Evolutionary conservation across 805 yeast species (phyloP).

Genomic region (Kodamaea jinghongensis): DNA sequence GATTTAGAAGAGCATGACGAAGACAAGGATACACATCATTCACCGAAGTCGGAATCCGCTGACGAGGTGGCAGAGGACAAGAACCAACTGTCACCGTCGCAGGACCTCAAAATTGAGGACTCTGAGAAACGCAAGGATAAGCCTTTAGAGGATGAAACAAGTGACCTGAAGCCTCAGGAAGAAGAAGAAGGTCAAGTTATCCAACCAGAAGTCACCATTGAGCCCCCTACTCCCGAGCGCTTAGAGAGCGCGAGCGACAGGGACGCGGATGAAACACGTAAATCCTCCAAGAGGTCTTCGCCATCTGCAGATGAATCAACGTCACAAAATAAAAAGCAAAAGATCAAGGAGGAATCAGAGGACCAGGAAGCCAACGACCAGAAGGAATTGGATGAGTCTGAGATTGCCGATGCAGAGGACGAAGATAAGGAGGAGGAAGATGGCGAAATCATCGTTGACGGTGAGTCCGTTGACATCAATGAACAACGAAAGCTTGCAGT

Average conservation of each 20-base stretch:
- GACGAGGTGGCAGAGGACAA: slow-evolving; percentile 91
- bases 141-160: too few relatives aligned
- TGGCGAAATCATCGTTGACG: slow-evolving; percentile 10
- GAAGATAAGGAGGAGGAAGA: slow-evolving; percentile 11
- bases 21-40: slow-evolving; percentile 28
- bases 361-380: slow-evolving; percentile 11
- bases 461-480: slow-evolving; percentile 22
- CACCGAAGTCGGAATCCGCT: slow-evolving; percentile 42
- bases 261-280: too few relatives aligned
- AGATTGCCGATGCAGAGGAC: slow-evolving; percentile 10
- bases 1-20: slow-evolving; percentile 32
- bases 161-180: too few relatives aligned
- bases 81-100: too few relatives aligned
- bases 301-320: neutral
- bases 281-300: too few relatives aligned
- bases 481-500: slow-evolving; percentile 61
- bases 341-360: slow-evolving; percentile 10
- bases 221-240: too few relatives aligned
- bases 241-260: too few relatives aligned
- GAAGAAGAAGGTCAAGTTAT: too few relatives aligned
- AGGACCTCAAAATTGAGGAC: too few relatives aligned
- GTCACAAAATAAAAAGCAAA: neutral
- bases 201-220: too few relatives aligned
- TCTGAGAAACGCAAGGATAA: slow-evolving; percentile 44
- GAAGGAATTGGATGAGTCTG: slow-evolving; percentile 11